Base-by-base conservation (phyloP, 192 early-diverging fungal species). In the Endogone sp. region DNA sequence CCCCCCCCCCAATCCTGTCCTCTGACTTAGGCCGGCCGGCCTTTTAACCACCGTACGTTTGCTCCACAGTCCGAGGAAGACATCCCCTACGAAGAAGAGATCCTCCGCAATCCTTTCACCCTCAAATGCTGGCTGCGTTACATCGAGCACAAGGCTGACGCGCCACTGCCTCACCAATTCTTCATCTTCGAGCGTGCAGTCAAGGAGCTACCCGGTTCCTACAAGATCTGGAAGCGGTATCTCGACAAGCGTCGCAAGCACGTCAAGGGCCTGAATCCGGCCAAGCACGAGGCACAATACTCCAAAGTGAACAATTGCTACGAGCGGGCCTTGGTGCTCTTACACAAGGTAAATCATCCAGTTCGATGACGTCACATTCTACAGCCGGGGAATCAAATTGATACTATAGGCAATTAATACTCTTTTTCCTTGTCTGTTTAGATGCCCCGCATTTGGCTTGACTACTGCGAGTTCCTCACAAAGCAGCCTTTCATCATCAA, bases 181-280 rank as follows among this genome's bases (percentile, higher is more conserved):
- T 84, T 92, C 29, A 76, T 98, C 1, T 95, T 91, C 76, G 96
- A 98, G 72, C 90, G 98, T 8, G 96, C 96, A 2, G 77, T 98
- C 25, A 82, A 85, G 56, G 82, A 88, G 29, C 79, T 99, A 3
- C 98, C 98, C 2, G 93, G 95, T 4, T 95, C 93, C 6, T 99
- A 97, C 79, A 97, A 97, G 76, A 84, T 99, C 3, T 99, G 96
- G 96, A 94, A 93, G 70, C 69, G 78, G 44, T 96, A 98, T 72
- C 76, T 98, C 30, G 90, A 92, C 70, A 71, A 87, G 27, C 87
- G 93, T 24, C 69, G 77, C 21, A 62, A 74, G 23, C 74, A 80
- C 27, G 74, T 87, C 25, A 62, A 75, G 2, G 81, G 79, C 28
- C 63, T 79, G 24, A 87, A 89, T 66, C 84, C 86, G 28, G 67